A percentile compares a stretch with the other conserved stretches of the same genome.
Conservation (phyloP, 2,329 filamentous ascomycete species). For the Xylaria sp. region DNA sequence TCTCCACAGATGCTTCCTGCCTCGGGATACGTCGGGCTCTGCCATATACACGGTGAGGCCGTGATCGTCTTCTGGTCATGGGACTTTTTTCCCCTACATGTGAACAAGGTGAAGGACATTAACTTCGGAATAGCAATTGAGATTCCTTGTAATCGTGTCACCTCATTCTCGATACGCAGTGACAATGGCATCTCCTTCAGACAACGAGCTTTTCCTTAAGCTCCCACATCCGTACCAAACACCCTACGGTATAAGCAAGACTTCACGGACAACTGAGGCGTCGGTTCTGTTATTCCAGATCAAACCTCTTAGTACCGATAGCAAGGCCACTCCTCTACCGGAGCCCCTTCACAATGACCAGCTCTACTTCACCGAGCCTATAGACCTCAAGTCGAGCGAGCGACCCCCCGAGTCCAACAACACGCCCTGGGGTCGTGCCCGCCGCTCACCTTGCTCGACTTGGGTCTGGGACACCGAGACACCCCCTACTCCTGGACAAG, state of each 20-base stretch:
- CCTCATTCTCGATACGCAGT: background rate
- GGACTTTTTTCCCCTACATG: conserved; percentile 6
- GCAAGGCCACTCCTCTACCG: conserved; percentile 47
- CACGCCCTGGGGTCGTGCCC: conserved; percentile 66
- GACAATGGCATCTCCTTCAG: conserved; percentile 43
- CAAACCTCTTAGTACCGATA: conserved; percentile 45
- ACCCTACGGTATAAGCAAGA: conserved; percentile 56
- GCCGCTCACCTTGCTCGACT: conserved; percentile 61
- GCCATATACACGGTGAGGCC: conserved; percentile 11
- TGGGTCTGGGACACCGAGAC: conserved; percentile 57
- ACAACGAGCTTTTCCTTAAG: conserved; percentile 57
- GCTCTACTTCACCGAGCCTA: conserved; percentile 59
- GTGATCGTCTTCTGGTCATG: conserved; percentile 16
- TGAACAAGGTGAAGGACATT: conserved; percentile 14
- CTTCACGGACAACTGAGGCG: conserved; percentile 44
- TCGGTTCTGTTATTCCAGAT: conserved; percentile 53
- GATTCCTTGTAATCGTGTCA: background rate
- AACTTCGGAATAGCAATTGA: conserved; percentile 10
- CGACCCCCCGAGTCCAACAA: conserved; percentile 64
- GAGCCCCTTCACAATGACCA: conserved; percentile 51
- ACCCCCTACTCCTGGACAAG: conserved; percentile 60
- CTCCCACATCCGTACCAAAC: conserved; percentile 63
- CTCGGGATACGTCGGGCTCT: conserved; percentile 21
- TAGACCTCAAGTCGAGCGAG: conserved; percentile 61
- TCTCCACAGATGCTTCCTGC: conserved; percentile 24